Conservation (phyloP, 208 protist genomes). For the Crithidia acanthocephali region DNA sequence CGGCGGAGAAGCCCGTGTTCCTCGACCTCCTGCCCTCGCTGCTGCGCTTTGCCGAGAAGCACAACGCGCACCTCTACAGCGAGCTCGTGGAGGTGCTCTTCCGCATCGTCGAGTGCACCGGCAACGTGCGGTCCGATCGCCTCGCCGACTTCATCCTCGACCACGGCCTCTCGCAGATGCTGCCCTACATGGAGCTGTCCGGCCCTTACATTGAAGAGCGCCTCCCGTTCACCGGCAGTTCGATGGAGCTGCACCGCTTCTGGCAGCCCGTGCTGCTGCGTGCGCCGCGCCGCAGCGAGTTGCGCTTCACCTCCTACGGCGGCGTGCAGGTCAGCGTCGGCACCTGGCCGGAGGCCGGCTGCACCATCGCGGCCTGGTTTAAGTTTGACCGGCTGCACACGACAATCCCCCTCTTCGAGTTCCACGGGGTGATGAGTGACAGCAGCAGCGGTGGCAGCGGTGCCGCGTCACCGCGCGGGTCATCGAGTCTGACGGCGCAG, state of each 20-base stretch:
- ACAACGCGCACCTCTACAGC: slow-evolving; percentile 42
- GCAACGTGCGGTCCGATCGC: slow-evolving; percentile 52
- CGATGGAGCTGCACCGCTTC: slow-evolving; percentile 55
- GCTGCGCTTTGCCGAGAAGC: slow-evolving; percentile 39
- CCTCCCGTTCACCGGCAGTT: slow-evolving; percentile 55
- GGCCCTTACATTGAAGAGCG: slow-evolving; percentile 35
- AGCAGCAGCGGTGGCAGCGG: slow-evolving; percentile 1
- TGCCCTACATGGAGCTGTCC: slow-evolving; percentile 78
- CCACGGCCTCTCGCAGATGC: slow-evolving; percentile 49
- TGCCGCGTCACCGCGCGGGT: slow-evolving; percentile 18
- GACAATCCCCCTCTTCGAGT: slow-evolving; percentile 71
- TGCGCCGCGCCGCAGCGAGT: slow-evolving; percentile 62
- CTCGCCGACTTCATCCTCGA: slow-evolving; percentile 64
- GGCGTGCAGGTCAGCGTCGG: slow-evolving; percentile 68
- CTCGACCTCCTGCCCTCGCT: slow-evolving; percentile 74
- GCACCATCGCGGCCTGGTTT: slow-evolving; percentile 70
- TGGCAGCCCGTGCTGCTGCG: slow-evolving; percentile 75
- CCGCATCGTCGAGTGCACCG: slow-evolving; percentile 60
- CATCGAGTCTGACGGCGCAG: slow-evolving; percentile 14
- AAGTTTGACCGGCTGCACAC: slow-evolving; percentile 72
- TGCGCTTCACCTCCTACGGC: slow-evolving; percentile 72
- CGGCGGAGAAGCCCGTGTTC: slow-evolving; percentile 78
- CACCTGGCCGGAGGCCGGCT: slow-evolving; percentile 63
- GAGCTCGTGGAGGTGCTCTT: slow-evolving; percentile 58
- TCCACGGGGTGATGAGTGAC: slow-evolving; percentile 43